A percentile compares a stretch with the other conserved stretches of the same genome.
These are phyloP conservation scores for Sphaceloma murrayae DNA, from an alignment of 2,329 filamentous ascomycete species.

Conservation along the genomic window DNA sequence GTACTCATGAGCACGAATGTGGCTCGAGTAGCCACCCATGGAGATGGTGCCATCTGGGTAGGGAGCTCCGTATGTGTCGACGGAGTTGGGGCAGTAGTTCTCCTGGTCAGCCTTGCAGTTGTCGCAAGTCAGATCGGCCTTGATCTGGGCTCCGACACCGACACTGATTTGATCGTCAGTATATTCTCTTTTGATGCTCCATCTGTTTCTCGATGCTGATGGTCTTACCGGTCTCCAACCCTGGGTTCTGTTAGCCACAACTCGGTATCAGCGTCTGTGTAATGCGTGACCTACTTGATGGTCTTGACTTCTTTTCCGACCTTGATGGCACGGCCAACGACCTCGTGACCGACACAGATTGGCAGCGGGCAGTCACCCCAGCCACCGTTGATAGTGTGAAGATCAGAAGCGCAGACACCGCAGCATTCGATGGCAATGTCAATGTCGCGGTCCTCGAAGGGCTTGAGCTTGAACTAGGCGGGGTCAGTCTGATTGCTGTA, in stretches of 20 bases:
- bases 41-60: slow-evolving; percentile 52
- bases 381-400: slow-evolving; percentile 45
- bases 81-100: slow-evolving; percentile 43
- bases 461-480: slow-evolving; percentile 65
- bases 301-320: slow-evolving; percentile 42
- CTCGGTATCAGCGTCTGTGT: neutral
- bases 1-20: slow-evolving; percentile 68
- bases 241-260: slow-evolving; percentile 4
- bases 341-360: slow-evolving; percentile 58
- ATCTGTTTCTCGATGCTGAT: neutral
- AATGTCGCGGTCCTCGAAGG: slow-evolving; percentile 77
- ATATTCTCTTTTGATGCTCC: neutral
- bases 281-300: slow-evolving; percentile 30
- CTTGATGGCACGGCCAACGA: slow-evolving; percentile 41
- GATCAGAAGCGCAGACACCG: slow-evolving; percentile 47
- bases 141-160: slow-evolving; percentile 43
- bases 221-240: slow-evolving; percentile 27
- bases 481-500: neutral
- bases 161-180: slow-evolving; percentile 33
- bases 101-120: slow-evolving; percentile 45
- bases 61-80: slow-evolving; percentile 43
- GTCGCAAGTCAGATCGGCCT: slow-evolving; percentile 40
- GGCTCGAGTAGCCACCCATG: slow-evolving; percentile 57
- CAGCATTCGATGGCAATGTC: slow-evolving; percentile 80
- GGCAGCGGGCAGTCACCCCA: slow-evolving; percentile 57